phyloP scores from a whole-genome alignment of 176 grass and related monocot species.

The Carex kokanica region DNA sequence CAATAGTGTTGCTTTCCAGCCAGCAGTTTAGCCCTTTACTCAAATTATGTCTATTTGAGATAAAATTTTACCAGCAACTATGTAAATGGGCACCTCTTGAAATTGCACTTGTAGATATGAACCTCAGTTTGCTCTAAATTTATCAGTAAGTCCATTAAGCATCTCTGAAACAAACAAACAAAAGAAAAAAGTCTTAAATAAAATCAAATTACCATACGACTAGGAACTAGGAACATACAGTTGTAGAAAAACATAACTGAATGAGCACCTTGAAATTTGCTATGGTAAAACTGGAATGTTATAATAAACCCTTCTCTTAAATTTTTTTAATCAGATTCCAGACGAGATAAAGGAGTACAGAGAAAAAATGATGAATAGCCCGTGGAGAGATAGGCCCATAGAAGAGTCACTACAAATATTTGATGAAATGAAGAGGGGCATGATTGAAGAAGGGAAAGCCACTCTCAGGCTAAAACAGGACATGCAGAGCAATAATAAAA shows the following conservation, averaged over 20 bases:
- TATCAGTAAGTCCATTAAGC: background rate
- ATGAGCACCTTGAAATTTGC: background rate
- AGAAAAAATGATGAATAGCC: conserved; percentile 86
- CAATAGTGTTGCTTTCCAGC: background rate
- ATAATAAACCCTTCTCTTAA: conserved; percentile 13
- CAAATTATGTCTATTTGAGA: background rate
- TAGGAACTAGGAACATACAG: conserved; percentile 9
- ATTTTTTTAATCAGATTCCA: conserved; percentile 48
- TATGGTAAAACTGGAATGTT: background rate
- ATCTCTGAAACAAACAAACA: background rate
- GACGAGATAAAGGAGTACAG: conserved; percentile 91
- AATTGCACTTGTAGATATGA: background rate
- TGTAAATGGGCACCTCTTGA: background rate
- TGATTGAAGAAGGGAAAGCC: conserved; percentile 80
- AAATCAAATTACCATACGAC: background rate
- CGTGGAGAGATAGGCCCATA: conserved; percentile 89
- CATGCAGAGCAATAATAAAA: conserved; percentile 97
- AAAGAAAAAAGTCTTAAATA: background rate
- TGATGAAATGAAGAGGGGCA: conserved; percentile 75
- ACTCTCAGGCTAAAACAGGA: conserved; percentile 94
- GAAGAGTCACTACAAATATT: conserved; percentile 80
- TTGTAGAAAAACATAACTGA: background rate
- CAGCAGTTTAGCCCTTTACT: background rate
- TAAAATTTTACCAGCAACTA: background rate
- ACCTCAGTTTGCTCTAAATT: background rate